These are phyloP conservation scores for Phytophthora sojae DNA, from an alignment of 352 stramenopile genomes.

Conservation along the genomic window DNA sequence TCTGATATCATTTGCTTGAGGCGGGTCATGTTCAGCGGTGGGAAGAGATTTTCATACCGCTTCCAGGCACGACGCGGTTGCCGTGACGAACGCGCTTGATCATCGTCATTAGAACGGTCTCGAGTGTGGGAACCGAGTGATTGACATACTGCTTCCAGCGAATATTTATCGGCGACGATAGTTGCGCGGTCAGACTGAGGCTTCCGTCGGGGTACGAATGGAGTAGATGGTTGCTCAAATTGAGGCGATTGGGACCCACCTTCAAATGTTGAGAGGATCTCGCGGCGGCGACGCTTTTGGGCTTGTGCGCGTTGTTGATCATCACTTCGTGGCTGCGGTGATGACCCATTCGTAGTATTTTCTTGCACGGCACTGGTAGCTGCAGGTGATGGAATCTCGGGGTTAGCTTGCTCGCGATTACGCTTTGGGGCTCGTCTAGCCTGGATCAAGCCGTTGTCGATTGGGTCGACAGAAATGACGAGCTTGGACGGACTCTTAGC, in stretches of 20 bases:
- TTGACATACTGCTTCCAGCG: conserved; percentile 27
- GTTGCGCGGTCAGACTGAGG: conserved; percentile 9
- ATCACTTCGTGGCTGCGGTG: conserved; percentile 3
- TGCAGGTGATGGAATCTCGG: background rate
- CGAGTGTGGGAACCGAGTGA: conserved; percentile 20
- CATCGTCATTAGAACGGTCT: conserved; percentile 3
- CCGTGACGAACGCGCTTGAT: conserved; percentile 3
- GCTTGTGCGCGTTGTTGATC: background rate
- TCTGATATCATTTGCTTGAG: conserved; percentile 46
- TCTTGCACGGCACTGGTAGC: background rate
- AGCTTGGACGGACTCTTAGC: conserved; percentile 26
- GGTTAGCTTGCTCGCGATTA: conserved; percentile 2
- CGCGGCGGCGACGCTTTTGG: conserved; percentile 27
- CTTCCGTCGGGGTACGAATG: background rate
- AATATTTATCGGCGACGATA: conserved; percentile 13
- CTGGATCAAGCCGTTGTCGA: background rate
- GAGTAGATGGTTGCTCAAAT: conserved; percentile 19
- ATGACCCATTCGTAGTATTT: background rate
- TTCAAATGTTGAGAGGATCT: conserved; percentile 10
- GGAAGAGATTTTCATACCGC: conserved; percentile 52
- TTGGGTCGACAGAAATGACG: conserved; percentile 22
- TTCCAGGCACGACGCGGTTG: conserved; percentile 45
- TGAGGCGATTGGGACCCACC: conserved; percentile 28
- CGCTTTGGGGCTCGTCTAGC: conserved; percentile 23
- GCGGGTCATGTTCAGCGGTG: conserved; percentile 47